Base-by-base conservation (phyloP, 2,329 filamentous ascomycete genomes). In the Arachnomyces sp. region DNA sequence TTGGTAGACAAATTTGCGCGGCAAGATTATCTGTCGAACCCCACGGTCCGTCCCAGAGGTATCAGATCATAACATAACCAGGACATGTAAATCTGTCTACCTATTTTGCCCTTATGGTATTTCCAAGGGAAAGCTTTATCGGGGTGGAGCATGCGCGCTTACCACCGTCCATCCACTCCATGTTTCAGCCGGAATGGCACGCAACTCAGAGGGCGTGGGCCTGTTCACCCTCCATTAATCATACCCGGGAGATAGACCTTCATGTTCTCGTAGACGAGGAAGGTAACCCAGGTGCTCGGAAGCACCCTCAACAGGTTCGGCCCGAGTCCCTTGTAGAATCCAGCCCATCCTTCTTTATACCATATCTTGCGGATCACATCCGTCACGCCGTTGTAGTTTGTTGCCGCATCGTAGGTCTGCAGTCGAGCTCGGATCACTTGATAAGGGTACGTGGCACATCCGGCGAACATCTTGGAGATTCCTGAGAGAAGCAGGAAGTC, bases 251-350 rank as follows among this genome's bases (percentile, higher is more conserved):
- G 59, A 58, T 85, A 81, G 49, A 76, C 79, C 65, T 83, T 88
- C 44, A 83, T 81, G 62, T 96, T 96, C 69, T 98, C 92, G 64
- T 96, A 96, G 16, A 96, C 89, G 53, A 98, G 64, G 59, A 98
- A 96, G 1, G 90, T 96, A 39, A 95, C 86, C 77, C 92, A 94
- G 3, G 92, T 96, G 25, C 88, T 89, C 3, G 92, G 92, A 61
- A 98, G 71, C 18, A 96, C 92, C 45, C 92, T 77, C 38, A 94
- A 70, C n/a, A 94, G 74, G 49, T 90, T 94, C 1, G 90, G 89
- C 31, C 86, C 79, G 42, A 96, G 68, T 2, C 92, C 92, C 49
- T 89, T 86, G 63, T 96, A 98, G 63, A 95, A 96, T 0, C 90
- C 90, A 7, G 74, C 67, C 25, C 84, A 44, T 0, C 92, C 89